Base-by-base conservation (phyloP, 371 early-diverging fungal genomes). In the Blakeslea trispora region DNA sequence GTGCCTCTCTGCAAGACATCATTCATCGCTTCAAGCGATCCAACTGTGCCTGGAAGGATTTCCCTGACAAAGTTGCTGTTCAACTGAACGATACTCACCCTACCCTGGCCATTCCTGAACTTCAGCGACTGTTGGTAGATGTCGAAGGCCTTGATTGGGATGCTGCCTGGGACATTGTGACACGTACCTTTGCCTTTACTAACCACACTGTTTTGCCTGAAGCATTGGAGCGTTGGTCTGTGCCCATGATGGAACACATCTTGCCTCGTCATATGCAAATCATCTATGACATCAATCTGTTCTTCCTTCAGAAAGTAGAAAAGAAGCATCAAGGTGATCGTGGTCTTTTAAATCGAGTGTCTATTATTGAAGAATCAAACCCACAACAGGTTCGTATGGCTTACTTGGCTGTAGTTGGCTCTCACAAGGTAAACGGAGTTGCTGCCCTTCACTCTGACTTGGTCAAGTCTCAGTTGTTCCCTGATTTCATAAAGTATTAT, bases 191-290 rank as follows among this genome's bases (percentile, higher is more conserved):
- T 76, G 90, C 93, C n/a, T 96, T 94, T 66, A 96, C 96, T 64
- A 96, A 96, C 81, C 96, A 96, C 79, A 96, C 96, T 0, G 93
- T 96, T n/a, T 82, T 96, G 41, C 96, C 96, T 42, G 96, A 96
- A 73, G 96, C 96, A 22, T 80, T 96, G 74, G 96, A 96, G 77
- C 84, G 86, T 62, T 96, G 96, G 96, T 82, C 95, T 9, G 94
- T 95, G 40, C 92, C 94, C 13, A 86, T 95, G 82, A 68, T 96
- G 59, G 80, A 84, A 68, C 86, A 93, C 61, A 80, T 96, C 24
- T 72, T 96, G 53, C 96, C 96, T 28, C 86, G 96, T 54, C 94
- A 93, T 70, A 84, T 96, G 93, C 86, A 90, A 71, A 95, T 96
- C 69, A 92, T 96, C 66, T 96, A 90, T 64, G 96, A 95, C 69